phyloP scores from a whole-genome alignment of 192 early-diverging fungal species.

The Linnemannia exigua region DNA sequence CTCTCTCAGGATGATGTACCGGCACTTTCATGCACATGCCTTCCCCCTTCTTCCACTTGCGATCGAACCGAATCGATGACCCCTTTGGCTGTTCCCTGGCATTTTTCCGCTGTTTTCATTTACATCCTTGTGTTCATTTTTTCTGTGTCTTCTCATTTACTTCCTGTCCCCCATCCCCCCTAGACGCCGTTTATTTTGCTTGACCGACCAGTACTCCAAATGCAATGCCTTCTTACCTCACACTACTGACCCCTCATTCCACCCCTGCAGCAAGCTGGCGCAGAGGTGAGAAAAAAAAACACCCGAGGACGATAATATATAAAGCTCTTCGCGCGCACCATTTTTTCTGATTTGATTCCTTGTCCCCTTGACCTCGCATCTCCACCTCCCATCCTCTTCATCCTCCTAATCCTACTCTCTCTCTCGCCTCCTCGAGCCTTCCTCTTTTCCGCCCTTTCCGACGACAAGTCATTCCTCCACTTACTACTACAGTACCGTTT shows the following conservation, averaged over 20 bases:
- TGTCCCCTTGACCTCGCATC: neutral
- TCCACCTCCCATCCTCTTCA: neutral
- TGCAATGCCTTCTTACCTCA: neutral
- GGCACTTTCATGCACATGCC: neutral
- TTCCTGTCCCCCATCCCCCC: neutral
- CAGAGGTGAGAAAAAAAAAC: neutral
- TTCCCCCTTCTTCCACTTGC: neutral
- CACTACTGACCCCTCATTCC: neutral
- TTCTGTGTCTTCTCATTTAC: neutral
- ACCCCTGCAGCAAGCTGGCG: neutral
- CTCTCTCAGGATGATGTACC: neutral
- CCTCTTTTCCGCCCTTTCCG: neutral
- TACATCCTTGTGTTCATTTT: neutral
- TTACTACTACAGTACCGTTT: neutral
- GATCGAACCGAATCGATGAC: neutral
- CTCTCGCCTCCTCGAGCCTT: neutral
- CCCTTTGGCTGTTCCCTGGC: neutral
- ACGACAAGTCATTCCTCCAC: slow-evolving; percentile 1
- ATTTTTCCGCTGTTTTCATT: neutral
- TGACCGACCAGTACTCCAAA: neutral
- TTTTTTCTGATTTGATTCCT: neutral
- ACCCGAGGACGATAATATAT: too few relatives aligned
- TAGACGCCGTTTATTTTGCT: neutral
- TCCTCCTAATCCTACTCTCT: neutral
- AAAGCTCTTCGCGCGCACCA: neutral